Percentiles rank a stretch among this genome's conserved stretches.
These are phyloP conservation scores for Fusarium aywerte DNA, from an alignment of 2,329 filamentous ascomycete species.

Conservation along the genomic window DNA sequence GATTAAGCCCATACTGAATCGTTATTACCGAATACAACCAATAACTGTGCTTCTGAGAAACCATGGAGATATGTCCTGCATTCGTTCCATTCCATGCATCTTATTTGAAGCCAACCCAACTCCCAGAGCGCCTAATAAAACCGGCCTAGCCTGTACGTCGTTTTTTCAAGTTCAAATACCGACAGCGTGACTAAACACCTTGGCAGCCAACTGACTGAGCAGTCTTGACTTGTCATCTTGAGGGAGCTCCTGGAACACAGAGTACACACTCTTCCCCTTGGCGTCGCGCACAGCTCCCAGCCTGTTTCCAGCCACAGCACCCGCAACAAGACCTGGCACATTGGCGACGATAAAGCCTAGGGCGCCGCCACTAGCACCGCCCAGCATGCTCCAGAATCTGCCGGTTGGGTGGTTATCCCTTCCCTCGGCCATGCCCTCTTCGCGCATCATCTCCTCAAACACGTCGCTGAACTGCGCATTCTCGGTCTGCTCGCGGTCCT, in stretches of 20 bases:
- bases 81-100: slow-evolving; percentile 1
- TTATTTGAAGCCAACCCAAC: slow-evolving; percentile 19
- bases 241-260: slow-evolving; percentile 88
- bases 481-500: slow-evolving; percentile 64
- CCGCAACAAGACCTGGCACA: slow-evolving; percentile 86
- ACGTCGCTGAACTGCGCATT: slow-evolving; percentile 87
- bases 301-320: slow-evolving; percentile 90
- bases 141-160: background rate
- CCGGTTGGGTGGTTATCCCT: slow-evolving; percentile 68
- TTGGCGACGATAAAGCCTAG: slow-evolving; percentile 97
- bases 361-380: slow-evolving; percentile 86
- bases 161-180: slow-evolving; percentile 55
- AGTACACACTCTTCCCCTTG: slow-evolving; percentile 93
- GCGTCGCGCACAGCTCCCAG: slow-evolving; percentile 90
- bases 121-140: slow-evolving; percentile 30
- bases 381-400: slow-evolving; percentile 88
- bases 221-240: slow-evolving; percentile 83
- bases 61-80: slow-evolving; percentile 8
- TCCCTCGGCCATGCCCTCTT: slow-evolving; percentile 84
- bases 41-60: background rate
- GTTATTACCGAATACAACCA: background rate
- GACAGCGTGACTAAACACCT: slow-evolving; percentile 85
- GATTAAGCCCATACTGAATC: background rate
- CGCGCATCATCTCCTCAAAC: slow-evolving; percentile 89
- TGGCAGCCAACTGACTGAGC: slow-evolving; percentile 84